phyloP scores from a whole-genome alignment of 306 rosid species.

The Rosa multiflora region DNA sequence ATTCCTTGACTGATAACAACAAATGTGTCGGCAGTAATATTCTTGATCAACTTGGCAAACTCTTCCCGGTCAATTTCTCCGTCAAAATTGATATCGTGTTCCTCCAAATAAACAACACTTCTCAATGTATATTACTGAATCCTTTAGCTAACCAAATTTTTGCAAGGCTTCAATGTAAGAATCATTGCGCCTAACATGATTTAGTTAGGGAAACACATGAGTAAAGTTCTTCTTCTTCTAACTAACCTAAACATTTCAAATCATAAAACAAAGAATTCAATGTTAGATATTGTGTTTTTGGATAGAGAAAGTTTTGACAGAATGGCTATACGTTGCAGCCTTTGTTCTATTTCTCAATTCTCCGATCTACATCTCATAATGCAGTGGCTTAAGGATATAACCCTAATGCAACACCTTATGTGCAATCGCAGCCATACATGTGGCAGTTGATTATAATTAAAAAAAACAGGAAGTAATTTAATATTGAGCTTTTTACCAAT shows the following conservation, averaged over 20 bases:
- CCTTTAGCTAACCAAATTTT: background rate
- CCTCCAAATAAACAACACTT: conserved; percentile 37
- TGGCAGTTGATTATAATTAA: no score
- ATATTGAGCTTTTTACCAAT: no score
- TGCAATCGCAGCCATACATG: no score
- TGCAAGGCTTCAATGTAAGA: background rate
- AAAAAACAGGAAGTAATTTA: no score
- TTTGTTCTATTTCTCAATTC: no score
- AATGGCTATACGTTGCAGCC: no score
- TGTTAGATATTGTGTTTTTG: no score
- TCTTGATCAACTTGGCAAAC: conserved; percentile 49
- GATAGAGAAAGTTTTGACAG: no score
- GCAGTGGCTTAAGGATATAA: no score
- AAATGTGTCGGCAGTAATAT: conserved; percentile 58
- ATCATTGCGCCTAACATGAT: background rate
- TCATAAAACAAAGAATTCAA: background rate
- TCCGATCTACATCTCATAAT: no score
- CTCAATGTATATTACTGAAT: background rate
- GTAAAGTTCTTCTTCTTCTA: background rate
- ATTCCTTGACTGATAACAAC: conserved; percentile 58
- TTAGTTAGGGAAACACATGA: background rate
- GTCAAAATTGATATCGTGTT: conserved; percentile 53
- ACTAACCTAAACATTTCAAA: background rate
- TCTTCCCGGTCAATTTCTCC: conserved; percentile 58
- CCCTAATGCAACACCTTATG: no score